Base-by-base conservation (phyloP, 768 basidiomycete genomes). In the Collybia sp. region DNA sequence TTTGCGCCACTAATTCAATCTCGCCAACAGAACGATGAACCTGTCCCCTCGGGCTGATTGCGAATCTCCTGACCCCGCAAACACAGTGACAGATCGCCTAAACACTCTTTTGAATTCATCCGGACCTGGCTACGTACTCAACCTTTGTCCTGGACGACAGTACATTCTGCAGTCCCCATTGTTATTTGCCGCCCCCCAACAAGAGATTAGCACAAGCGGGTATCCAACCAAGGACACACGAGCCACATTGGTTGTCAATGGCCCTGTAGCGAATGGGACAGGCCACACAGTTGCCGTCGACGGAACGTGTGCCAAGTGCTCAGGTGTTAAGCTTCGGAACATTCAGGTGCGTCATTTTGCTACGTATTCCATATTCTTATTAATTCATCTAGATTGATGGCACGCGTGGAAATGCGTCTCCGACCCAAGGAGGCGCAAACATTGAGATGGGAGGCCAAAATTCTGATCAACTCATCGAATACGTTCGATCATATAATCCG, bases 401-500 rank as follows among this genome's bases (percentile, higher is more conserved):
- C 12, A 79, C 80, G 5, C 77, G 89, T 47, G 63, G 63, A 13
- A 76, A 75, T 18, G 78, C 70, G 6, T 53, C 72, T 34, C 75
- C 82, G 1, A 74, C 72, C 0, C 49, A 40, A 17, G 87, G 87
- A 6, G 86, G 85, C 0, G 89, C 76, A 17, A 90, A 89, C 55
- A 88, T 93, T 45, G 89, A 92, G 64, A 83, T 93, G 73, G 91
- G 91, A 4, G 91, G 89, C 9, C 55, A 71, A 15, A 92, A 85
- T 51, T 67, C 77, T 2, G 68, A 75, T 54, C 90, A 93, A 60
- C 53, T 90, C 33, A 70, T 93, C 44, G 87, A 92, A 67, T 81
- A 78, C 50, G 88, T 92, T 10, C 78, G 72, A 51, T 83, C 85
- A 6, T 87, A 68, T 56, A 80, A 93, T 61, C 87, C 88, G 2